Evolutionary conservation across 2,329 filamentous ascomycete genomes (phyloP).

Genomic region (Apiospora sp.): DNA sequence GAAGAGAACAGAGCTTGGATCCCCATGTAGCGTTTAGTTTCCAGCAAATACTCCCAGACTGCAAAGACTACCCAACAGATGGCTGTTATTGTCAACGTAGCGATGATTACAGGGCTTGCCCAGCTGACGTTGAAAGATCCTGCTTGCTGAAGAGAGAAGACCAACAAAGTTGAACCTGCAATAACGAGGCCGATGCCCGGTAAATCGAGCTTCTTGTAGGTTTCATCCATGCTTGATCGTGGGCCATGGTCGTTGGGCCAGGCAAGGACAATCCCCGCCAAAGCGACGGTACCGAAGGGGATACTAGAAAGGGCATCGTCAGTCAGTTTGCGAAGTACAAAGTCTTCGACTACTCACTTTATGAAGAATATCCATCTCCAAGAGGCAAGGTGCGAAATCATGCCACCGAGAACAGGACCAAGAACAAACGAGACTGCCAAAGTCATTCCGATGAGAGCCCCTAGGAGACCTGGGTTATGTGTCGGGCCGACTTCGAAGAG

Average conservation of each 20-base stretch:
- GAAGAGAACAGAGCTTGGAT: conserved; percentile 66
- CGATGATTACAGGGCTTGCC: conserved; percentile 59
- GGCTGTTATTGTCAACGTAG: conserved; percentile 55
- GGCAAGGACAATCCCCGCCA: conserved; percentile 55
- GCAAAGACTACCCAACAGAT: conserved; percentile 58
- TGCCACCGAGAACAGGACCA: conserved; percentile 65
- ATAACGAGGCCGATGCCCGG: conserved; percentile 60
- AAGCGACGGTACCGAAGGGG: conserved; percentile 55
- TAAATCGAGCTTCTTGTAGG: conserved; percentile 60
- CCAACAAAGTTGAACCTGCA: conserved; percentile 59
- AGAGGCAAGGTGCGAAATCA: conserved; percentile 58
- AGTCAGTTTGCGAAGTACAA: neutral
- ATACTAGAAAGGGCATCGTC: conserved; percentile 46
- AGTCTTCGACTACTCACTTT: conserved; percentile 54
- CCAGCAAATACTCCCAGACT: conserved; percentile 59
- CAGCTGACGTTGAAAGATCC: conserved; percentile 60
- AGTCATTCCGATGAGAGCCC: conserved; percentile 62
- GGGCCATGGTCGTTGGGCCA: conserved; percentile 51
- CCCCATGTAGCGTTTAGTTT: conserved; percentile 43
- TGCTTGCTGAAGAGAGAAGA: conserved; percentile 65
- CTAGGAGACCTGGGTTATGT: conserved; percentile 60
- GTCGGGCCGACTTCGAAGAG: conserved; percentile 64
- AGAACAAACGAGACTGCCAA: conserved; percentile 65
- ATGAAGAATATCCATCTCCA: conserved; percentile 71
- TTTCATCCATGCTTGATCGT: conserved; percentile 48